Evolutionary conservation across 768 basidiomycete species (phyloP).

Genomic region (Mycena kentingensis): DNA sequence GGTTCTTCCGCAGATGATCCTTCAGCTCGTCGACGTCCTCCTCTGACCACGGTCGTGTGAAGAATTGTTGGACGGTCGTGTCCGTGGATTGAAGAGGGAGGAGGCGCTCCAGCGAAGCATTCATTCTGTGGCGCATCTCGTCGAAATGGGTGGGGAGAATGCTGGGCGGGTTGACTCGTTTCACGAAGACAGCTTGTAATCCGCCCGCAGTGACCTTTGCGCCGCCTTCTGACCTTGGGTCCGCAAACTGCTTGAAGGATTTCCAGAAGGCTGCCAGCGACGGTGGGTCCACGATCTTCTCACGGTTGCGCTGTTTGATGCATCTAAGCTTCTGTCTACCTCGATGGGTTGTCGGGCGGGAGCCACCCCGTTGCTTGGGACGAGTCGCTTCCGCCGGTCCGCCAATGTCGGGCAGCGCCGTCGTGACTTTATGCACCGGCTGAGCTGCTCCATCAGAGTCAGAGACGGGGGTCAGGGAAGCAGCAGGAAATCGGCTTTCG

Average conservation of each 20-base stretch:
- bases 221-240: not conserved
- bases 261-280: slow-evolving; percentile 9
- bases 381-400: not conserved
- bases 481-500: no score
- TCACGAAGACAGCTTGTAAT: slow-evolving; percentile 1
- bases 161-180: not conserved
- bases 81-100: not conserved
- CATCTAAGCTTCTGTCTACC: not conserved
- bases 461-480: no score
- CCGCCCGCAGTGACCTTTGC: not conserved
- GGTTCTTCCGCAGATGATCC: slow-evolving; percentile 1
- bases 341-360: not conserved
- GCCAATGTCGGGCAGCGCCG: not conserved
- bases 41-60: not conserved
- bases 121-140: not conserved
- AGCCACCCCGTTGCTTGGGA: no score
- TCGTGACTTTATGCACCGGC: not conserved
- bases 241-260: not conserved
- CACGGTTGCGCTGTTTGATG: slow-evolving; percentile 2
- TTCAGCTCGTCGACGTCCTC: not conserved
- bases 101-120: not conserved
- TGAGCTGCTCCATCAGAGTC: not conserved
- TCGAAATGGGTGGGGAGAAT: not conserved
- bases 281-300: slow-evolving; percentile 3
- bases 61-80: not conserved